Evolutionary conservation across 2,329 filamentous ascomycete genomes (phyloP).

Genomic region (Xylariaceae sp.): DNA sequence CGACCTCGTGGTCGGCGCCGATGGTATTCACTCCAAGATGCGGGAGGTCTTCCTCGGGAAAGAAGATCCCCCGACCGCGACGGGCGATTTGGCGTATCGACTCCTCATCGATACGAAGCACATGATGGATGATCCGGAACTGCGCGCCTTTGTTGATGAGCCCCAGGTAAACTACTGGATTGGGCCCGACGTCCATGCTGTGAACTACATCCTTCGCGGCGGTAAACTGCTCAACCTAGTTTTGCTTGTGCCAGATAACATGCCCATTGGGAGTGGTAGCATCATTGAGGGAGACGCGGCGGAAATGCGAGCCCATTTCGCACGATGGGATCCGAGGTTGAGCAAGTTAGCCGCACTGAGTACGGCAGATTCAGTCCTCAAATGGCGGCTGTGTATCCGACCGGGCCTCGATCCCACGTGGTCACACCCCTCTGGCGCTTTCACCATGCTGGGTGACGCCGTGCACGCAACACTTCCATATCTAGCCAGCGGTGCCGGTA

Average conservation of each 20-base stretch:
- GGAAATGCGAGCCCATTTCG: conserved; percentile 45
- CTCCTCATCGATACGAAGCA: conserved; percentile 42
- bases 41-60: conserved; percentile 41
- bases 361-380: conserved; percentile 46
- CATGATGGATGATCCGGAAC: conserved; percentile 43
- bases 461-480: conserved; percentile 59
- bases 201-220: conserved; percentile 48
- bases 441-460: conserved; percentile 58
- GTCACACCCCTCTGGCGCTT: conserved; percentile 52
- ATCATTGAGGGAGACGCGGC: conserved; percentile 32
- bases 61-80: conserved; percentile 43
- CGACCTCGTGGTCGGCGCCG: conserved; percentile 45
- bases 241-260: conserved; percentile 46
- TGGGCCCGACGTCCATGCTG: conserved; percentile 48
- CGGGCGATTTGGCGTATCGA: conserved; percentile 49
- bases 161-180: conserved; percentile 51
- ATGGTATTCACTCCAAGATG: conserved; percentile 44
- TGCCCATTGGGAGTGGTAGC: conserved; percentile 38
- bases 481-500: conserved; percentile 52
- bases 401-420: conserved; percentile 41
- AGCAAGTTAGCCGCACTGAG: conserved; percentile 54
- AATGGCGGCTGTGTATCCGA: conserved; percentile 39
- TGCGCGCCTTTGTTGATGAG: conserved; percentile 41
- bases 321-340: conserved; percentile 55
- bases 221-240: conserved; percentile 49